Evolutionary conservation across 192 early-diverging fungal genomes (phyloP), one percentile per base, ranked within the genome.

Genomic region (Chytriomyces sp.): DNA sequence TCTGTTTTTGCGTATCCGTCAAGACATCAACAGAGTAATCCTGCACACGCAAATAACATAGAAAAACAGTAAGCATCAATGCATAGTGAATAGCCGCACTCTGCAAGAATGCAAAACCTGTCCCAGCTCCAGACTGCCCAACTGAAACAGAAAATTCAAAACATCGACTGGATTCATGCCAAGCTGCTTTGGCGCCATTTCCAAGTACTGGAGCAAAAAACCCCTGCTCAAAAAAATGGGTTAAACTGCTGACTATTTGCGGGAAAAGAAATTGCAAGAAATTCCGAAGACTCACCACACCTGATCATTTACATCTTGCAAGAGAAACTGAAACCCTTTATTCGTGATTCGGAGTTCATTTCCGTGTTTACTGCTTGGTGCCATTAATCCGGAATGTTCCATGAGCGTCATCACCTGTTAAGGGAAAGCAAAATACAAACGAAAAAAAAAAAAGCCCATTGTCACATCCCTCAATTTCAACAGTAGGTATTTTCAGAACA

Each of bases 241-340:
- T 63, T 7, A 63, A 8, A 8, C 11, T 7, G 11, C 24, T 26
- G 10, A 64, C n/a, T n/a, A n/a, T n/a, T n/a, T n/a, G n/a, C n/a
- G 8, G 28, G 62, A 64, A 13, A 8, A 64, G 23, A 16, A 49
- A 1, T 68, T 5, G 13, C 67, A 20, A 48, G 16, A 9, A 49
- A 68, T 1, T 9, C 11, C 35, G n/a, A 9, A 45, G 43, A n/a
- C 45, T 68, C 44, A 47, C 97, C 97, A 98, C 6, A 97, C 94
- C 84, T 98, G 97, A 24, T 94, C 91, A 66, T 93, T 93, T 18
- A 92, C 86, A 79, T 98, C 94, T 79, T 96, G 95, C 26, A 98
- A 79, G 64, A 98, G 78, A 79, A 98, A 98, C 81, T 98, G 97
- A 81, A 98, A 98, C 10, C 97, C 97, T 78, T 96, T 95, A 78